A percentile compares a stretch with the other conserved stretches of the same genome.
Evolutionary conservation across 1,284 basidiomycete species (phyloP).

Genomic region (Sanghuangporus sanghuang): DNA sequence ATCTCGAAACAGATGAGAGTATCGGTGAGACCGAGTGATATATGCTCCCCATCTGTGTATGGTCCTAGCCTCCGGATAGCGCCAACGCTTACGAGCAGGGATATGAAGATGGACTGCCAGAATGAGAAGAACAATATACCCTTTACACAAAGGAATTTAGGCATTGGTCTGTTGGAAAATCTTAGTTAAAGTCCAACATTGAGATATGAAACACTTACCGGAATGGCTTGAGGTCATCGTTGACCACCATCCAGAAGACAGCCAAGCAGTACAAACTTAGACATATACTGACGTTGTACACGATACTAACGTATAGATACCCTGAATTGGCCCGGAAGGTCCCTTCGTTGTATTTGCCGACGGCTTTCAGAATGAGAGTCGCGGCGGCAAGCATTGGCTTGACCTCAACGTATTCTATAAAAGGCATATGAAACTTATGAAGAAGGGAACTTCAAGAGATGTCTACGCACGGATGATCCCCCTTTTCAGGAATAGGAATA

Average conservation of each 20-base stretch:
- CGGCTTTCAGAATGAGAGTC: slow-evolving; percentile 83
- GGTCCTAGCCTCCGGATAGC: slow-evolving; percentile 77
- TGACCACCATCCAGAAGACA: slow-evolving; percentile 92
- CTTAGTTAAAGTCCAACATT: not conserved
- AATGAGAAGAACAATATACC: slow-evolving; percentile 98
- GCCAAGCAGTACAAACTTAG: slow-evolving; percentile 83
- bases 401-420: slow-evolving; percentile 91
- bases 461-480: slow-evolving; percentile 82
- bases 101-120: slow-evolving; percentile 91
- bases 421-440: not conserved
- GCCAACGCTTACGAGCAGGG: slow-evolving; percentile 81
- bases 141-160: slow-evolving; percentile 97
- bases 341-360: slow-evolving; percentile 89
- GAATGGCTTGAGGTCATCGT: slow-evolving; percentile 82
- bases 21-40: slow-evolving; percentile 87
- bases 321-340: slow-evolving; percentile 80
- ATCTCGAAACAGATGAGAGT: slow-evolving; percentile 94
- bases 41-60: slow-evolving; percentile 86
- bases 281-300: slow-evolving; percentile 75
- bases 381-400: slow-evolving; percentile 87
- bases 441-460: not conserved
- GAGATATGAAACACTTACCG: slow-evolving; percentile 42
- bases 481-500: slow-evolving; percentile 89
- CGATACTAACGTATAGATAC: slow-evolving; percentile 86
- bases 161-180: slow-evolving; percentile 52